Base-by-base conservation (phyloP, 805 yeast genomes). In the Candida sphagnicola region DNA sequence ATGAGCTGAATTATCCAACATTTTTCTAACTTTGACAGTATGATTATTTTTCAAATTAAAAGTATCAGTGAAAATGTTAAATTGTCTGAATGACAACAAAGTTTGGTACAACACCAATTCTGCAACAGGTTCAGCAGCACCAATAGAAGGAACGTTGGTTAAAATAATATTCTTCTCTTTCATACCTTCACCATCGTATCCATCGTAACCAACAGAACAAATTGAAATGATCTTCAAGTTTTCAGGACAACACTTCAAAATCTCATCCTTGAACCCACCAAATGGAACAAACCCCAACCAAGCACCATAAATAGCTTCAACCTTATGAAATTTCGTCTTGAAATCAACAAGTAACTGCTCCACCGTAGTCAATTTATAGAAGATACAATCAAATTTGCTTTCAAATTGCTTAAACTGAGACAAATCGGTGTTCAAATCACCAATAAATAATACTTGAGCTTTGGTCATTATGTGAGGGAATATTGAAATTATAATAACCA, bases 81-180 rank as follows among this genome's bases (percentile, higher is more conserved):
- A 76, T 56, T 72, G 70, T 46, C 93, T 69, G 62, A 81, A 82
- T 16, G 78, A 72, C 28, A 78, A 70, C 41, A 85, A 54, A 0
- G 84, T 63, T 46, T 80, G 68, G 50, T 64, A 72, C 32, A 83
- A 60, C 3, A 82, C 91, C 41, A 80, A 61, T 45, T 85, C 95
- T 3, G 90, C 85, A 18, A 85, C 95, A 12, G 84, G 82, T 29
- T 69, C 76, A 1, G 85, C 77, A 0, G 83, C 78, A 62, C 54
- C 85, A 75, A 39, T 53, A 17, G 69, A 54, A 1, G 74, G 72
- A 17, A 79, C 80, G 51, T 85, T 82, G 43, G 85, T 76, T 43
- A 85, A 65, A 5, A 62, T 50, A 18, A 85, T 75, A 11, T 72
- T 73, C 31, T 59, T 55, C 8, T 55, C 48, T 5, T 57, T 51